phyloP scores from a whole-genome alignment of 2,329 filamentous ascomycete genomes.

The Fusarium oxysporum region DNA sequence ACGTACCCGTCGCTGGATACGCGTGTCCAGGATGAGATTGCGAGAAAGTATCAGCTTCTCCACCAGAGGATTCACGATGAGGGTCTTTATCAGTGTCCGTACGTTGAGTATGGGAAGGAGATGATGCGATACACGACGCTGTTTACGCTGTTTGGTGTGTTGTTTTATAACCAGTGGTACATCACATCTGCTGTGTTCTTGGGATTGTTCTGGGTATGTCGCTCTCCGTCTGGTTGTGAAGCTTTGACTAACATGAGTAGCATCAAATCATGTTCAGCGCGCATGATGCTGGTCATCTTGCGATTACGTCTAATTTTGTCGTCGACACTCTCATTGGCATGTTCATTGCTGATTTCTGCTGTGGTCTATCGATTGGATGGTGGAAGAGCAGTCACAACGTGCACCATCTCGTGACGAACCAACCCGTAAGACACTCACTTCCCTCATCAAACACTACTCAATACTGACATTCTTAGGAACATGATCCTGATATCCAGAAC shows the following conservation, averaged over 20 bases:
- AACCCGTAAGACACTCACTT: slow-evolving; percentile 56
- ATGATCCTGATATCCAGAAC: slow-evolving; percentile 73
- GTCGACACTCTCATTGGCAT: slow-evolving; percentile 70
- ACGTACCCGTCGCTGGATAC: slow-evolving; percentile 66
- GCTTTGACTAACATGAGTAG: slow-evolving; percentile 49
- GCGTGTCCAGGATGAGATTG: slow-evolving; percentile 65
- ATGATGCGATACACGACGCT: slow-evolving; percentile 63
- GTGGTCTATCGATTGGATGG: slow-evolving; percentile 74
- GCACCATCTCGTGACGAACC: slow-evolving; percentile 75
- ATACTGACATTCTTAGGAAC: slow-evolving; percentile 52
- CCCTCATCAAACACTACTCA: background rate
- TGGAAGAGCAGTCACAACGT: slow-evolving; percentile 78
- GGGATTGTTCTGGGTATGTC: slow-evolving; percentile 69
- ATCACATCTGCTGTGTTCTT: slow-evolving; percentile 67
- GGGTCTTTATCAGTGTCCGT: slow-evolving; percentile 70
- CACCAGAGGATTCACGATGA: slow-evolving; percentile 65
- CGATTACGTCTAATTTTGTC: slow-evolving; percentile 70
- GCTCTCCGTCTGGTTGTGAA: background rate
- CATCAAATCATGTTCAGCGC: slow-evolving; percentile 77
- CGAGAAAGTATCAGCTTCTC: slow-evolving; percentile 65
- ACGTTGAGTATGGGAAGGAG: slow-evolving; percentile 69
- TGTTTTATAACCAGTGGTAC: slow-evolving; percentile 65
- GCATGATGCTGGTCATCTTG: slow-evolving; percentile 73
- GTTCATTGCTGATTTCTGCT: slow-evolving; percentile 73
- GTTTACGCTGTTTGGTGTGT: slow-evolving; percentile 60